Conservation (phyloP, 345 rosid genomes). For the Eutrema japonicum region DNA sequence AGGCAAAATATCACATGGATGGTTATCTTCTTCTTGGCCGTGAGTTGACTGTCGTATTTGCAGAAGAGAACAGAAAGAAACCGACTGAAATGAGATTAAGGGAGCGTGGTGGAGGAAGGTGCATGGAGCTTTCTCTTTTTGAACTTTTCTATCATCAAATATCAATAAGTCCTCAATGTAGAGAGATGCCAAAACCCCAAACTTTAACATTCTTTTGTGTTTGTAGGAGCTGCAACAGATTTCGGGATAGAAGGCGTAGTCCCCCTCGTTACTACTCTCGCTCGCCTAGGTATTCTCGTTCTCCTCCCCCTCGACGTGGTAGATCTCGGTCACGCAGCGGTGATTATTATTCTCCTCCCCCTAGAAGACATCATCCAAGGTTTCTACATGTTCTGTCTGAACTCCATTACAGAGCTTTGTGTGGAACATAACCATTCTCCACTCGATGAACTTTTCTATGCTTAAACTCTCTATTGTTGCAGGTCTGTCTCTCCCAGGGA, state of each 20-base stretch:
- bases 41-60: constrained; percentile 94
- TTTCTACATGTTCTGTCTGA: constrained; percentile 35
- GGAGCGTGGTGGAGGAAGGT: constrained; percentile 71
- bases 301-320: constrained; percentile 71
- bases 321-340: constrained; percentile 63
- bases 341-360: constrained; percentile 62
- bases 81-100: constrained; percentile 93
- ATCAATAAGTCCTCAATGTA: neutral
- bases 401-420: neutral
- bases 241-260: constrained; percentile 61
- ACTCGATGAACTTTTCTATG: neutral
- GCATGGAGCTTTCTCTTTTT: constrained; percentile 12
- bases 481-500: constrained; percentile 79
- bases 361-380: constrained; percentile 66
- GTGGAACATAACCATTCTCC: constrained; percentile 3
- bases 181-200: neutral
- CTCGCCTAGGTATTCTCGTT: constrained; percentile 46
- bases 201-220: neutral
- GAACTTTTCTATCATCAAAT: constrained; percentile 1
- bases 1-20: constrained; percentile 94
- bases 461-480: constrained; percentile 24
- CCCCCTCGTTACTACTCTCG: constrained; percentile 51
- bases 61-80: constrained; percentile 97
- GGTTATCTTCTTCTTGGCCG: constrained; percentile 90
- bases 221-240: constrained; percentile 48